A percentile compares a stretch with the other conserved stretches of the same genome.
Evolutionary conservation across 2,329 filamentous ascomycete species (phyloP).

Genomic region (Alternaria gaisen): DNA sequence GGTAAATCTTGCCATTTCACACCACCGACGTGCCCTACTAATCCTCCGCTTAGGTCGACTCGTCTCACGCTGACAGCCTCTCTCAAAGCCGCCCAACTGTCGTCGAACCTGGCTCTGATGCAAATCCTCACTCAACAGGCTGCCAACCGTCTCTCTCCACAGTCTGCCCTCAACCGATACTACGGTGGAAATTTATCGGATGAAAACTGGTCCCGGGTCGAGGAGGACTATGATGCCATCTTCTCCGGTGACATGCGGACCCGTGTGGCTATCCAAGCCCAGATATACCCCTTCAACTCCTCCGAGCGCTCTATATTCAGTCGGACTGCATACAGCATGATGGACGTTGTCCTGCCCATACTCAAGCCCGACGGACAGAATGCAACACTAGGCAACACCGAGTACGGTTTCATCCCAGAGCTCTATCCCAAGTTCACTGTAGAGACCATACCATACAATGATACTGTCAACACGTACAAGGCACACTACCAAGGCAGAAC

Average conservation of each 20-base stretch:
- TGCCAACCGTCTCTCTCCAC: slow-evolving; percentile 67
- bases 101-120: slow-evolving; percentile 80
- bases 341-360: slow-evolving; percentile 70
- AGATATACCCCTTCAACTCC: slow-evolving; percentile 74
- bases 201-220: slow-evolving; percentile 68
- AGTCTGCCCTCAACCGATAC: slow-evolving; percentile 61
- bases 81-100: slow-evolving; percentile 83
- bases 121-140: slow-evolving; percentile 78
- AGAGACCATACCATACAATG: slow-evolving; percentile 45
- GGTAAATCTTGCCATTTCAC: slow-evolving; percentile 42
- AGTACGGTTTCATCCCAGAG: slow-evolving; percentile 72
- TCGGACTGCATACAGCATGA: slow-evolving; percentile 58
- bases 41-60: slow-evolving; percentile 54
- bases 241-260: slow-evolving; percentile 65
- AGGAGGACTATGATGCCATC: slow-evolving; percentile 74
- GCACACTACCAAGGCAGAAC: slow-evolving; percentile 55
- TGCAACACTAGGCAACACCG: slow-evolving; percentile 68
- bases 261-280: slow-evolving; percentile 71
- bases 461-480: slow-evolving; percentile 44
- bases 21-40: neutral
- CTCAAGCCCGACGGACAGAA: slow-evolving; percentile 64
- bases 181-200: slow-evolving; percentile 63
- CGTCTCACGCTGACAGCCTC: slow-evolving; percentile 81
- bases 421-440: slow-evolving; percentile 86
- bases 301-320: slow-evolving; percentile 58